phyloP scores from a whole-genome alignment of 139 green algal species.

The Haematococcus lacustris region DNA sequence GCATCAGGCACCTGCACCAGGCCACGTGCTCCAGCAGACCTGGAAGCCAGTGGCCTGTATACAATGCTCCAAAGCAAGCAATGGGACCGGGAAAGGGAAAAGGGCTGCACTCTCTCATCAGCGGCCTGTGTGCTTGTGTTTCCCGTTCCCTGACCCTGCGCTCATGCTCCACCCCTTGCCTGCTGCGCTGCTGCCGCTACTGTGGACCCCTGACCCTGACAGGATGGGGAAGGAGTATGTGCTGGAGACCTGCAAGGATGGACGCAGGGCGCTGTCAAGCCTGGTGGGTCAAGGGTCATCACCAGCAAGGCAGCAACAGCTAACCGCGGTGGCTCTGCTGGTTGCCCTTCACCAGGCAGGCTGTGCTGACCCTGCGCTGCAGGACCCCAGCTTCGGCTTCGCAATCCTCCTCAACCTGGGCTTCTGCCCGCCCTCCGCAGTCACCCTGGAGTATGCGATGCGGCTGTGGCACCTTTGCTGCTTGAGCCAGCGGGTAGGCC shows the following conservation, averaged over 20 bases:
- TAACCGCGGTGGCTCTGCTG: neutral
- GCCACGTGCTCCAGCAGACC: too few relatives aligned
- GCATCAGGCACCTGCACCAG: too few relatives aligned
- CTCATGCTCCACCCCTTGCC: too few relatives aligned
- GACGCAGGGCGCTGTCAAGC: neutral
- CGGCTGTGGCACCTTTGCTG: neutral
- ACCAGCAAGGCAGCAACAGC: neutral
- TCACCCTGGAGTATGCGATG: neutral
- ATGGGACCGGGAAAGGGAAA: too few relatives aligned
- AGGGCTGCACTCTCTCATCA: too few relatives aligned
- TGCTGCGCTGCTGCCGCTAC: neutral
- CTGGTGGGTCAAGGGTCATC: too few relatives aligned
- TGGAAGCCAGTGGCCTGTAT: too few relatives aligned
- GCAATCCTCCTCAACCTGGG: neutral
- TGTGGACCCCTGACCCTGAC: neutral
- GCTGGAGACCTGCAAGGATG: slow-evolving; percentile 3
- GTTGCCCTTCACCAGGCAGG: neutral
- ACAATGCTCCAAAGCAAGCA: too few relatives aligned
- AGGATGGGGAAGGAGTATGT: slow-evolving; percentile 3
- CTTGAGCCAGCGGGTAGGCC: neutral
- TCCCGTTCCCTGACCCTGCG: too few relatives aligned
- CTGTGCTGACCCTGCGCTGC: neutral
- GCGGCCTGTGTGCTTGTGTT: too few relatives aligned
- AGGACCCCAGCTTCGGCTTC: neutral
- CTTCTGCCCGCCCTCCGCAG: neutral